A percentile compares a stretch with the other conserved stretches of the same genome.
These are phyloP conservation scores for Ustilago vetiveriae DNA, from an alignment of 1,284 basidiomycete genomes.

Conservation along the genomic window DNA sequence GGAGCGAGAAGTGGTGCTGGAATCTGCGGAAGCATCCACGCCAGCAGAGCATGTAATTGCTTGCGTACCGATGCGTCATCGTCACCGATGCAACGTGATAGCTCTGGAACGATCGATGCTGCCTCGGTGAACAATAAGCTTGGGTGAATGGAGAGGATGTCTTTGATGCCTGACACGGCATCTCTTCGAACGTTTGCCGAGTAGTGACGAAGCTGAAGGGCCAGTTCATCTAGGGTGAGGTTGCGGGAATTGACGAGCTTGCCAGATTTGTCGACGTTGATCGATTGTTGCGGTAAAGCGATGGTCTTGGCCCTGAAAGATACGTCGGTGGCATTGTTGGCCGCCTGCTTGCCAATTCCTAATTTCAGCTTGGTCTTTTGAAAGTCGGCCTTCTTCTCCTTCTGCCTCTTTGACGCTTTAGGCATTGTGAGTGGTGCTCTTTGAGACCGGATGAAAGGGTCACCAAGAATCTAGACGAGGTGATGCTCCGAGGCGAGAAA, in stretches of 20 bases:
- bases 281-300: slow-evolving; percentile 55
- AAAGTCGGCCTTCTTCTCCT: slow-evolving; percentile 50
- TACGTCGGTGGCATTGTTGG: slow-evolving; percentile 89
- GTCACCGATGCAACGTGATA: slow-evolving; percentile 75
- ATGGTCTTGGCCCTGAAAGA: slow-evolving; percentile 85
- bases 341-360: slow-evolving; percentile 86
- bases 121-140: slow-evolving; percentile 73
- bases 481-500: too few relatives aligned
- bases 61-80: slow-evolving; percentile 72
- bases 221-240: slow-evolving; percentile 80
- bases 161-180: slow-evolving; percentile 81
- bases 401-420: slow-evolving; percentile 48
- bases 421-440: too few relatives aligned
- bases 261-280: slow-evolving; percentile 55
- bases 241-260: slow-evolving; percentile 68
- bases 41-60: slow-evolving; percentile 69
- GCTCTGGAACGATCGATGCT: slow-evolving; percentile 75
- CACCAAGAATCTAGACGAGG: too few relatives aligned
- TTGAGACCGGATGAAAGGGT: too few relatives aligned
- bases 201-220: slow-evolving; percentile 84
- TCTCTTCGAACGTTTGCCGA: slow-evolving; percentile 80
- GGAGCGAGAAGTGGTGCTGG: slow-evolving; percentile 73
- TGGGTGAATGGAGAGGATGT: slow-evolving; percentile 78
- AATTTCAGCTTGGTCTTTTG: slow-evolving; percentile 96
- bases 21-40: slow-evolving; percentile 78